phyloP scores from a whole-genome alignment of 169 alveolate genomes.

The Eimeria necatrix region DNA sequence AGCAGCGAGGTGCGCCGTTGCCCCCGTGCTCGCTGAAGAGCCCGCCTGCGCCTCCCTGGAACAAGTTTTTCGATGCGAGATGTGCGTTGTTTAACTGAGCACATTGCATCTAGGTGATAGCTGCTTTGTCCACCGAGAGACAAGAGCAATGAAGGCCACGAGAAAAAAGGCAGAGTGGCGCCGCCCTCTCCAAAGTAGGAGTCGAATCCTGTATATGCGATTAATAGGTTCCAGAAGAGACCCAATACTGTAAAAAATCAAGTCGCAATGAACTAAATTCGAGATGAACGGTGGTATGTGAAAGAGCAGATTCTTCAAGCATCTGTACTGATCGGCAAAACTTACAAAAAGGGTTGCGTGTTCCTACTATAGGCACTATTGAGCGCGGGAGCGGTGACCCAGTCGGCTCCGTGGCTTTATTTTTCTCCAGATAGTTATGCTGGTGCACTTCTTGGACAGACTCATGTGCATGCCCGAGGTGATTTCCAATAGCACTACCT shows the following conservation, averaged over 20 bases:
- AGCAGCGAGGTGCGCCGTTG: constrained; percentile 3
- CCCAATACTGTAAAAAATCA: constrained; percentile 35
- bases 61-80: not conserved
- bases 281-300: not conserved
- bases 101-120: constrained; percentile 70
- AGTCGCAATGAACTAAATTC: not conserved
- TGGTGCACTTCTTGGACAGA: constrained; percentile 26
- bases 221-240: constrained; percentile 60
- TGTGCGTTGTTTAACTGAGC: constrained; percentile 56
- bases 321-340: not conserved
- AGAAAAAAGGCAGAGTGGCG: not conserved
- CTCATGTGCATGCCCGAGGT: not conserved
- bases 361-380: constrained; percentile 46
- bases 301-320: not conserved
- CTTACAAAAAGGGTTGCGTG: constrained; percentile 66
- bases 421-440: not conserved
- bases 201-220: constrained; percentile 57
- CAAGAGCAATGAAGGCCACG: constrained; percentile 48
- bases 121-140: constrained; percentile 46
- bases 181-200: constrained; percentile 42
- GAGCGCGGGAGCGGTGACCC: constrained; percentile 32
- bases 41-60: not conserved
- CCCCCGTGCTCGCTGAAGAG: not conserved
- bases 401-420: not conserved
- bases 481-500: constrained; percentile 21